A percentile compares a stretch with the other conserved stretches of the same genome.
Evolutionary conservation across 768 basidiomycete genomes (phyloP).

Genomic region (Suillus occidentalis): DNA sequence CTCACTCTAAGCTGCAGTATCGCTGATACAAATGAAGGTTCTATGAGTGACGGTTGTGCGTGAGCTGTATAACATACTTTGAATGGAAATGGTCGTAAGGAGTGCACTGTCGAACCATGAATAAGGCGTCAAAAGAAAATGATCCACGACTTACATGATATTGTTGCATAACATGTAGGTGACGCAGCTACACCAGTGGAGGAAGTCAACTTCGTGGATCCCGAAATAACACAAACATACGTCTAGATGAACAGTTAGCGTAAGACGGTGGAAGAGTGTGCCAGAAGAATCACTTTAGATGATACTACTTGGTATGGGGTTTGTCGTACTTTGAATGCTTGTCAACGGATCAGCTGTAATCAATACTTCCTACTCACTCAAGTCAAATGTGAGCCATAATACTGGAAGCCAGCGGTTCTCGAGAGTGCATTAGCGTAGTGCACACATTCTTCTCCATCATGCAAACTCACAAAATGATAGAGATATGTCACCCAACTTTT

Average conservation of each 20-base stretch:
- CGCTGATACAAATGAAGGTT: neutral
- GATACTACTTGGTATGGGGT: neutral
- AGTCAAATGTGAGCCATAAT: constrained; percentile 8
- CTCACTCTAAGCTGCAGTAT: constrained; percentile 11
- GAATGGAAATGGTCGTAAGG: constrained; percentile 14
- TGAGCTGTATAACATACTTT: constrained; percentile 4
- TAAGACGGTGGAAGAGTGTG: neutral
- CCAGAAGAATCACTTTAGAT: constrained; percentile 1
- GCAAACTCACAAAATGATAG: constrained; percentile 11
- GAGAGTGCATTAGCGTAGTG: neutral
- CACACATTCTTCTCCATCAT: neutral
- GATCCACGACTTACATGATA: constrained; percentile 4
- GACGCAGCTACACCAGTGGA: constrained; percentile 6
- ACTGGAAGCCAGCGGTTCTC: constrained; percentile 13
- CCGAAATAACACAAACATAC: neutral
- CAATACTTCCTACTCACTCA: constrained; percentile 5
- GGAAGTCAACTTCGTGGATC: neutral
- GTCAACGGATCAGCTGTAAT: neutral
- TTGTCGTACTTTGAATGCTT: constrained; percentile 2
- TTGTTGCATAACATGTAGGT: constrained; percentile 10
- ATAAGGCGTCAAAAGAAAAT: too few relatives aligned
- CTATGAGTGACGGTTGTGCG: neutral
- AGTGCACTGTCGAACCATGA: constrained; percentile 9
- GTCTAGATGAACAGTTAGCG: neutral
- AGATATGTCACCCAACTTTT: constrained; percentile 14